phyloP scores from a whole-genome alignment of 208 protist species.

The Wallacemonas sp. region DNA sequence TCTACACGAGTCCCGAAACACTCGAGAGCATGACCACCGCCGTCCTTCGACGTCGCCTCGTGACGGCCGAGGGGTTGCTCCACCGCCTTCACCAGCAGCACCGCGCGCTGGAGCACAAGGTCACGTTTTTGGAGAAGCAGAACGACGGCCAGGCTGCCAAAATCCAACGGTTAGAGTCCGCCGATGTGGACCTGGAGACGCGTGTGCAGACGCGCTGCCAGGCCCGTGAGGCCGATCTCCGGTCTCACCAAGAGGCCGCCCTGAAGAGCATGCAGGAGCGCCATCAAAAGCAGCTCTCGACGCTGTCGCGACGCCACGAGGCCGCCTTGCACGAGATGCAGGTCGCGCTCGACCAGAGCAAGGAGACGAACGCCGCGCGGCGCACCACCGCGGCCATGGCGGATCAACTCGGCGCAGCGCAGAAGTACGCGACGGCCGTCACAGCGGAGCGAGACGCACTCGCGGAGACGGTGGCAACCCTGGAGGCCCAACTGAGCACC shows the following conservation, averaged over 20 bases:
- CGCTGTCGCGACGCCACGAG: neutral
- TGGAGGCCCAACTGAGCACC: too few relatives aligned
- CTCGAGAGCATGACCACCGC: neutral
- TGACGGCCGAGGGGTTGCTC: conserved; percentile 1
- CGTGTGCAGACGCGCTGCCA: neutral
- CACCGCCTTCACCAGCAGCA: conserved; percentile 4
- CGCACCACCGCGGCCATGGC: neutral
- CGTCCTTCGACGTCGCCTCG: neutral
- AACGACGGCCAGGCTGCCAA: neutral
- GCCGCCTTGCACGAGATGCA: neutral
- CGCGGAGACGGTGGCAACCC: too few relatives aligned
- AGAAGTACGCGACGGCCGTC: neutral
- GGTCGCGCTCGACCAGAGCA: neutral
- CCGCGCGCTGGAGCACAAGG: neutral
- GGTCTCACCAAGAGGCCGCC: neutral
- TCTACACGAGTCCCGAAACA: neutral
- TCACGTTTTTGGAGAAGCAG: neutral
- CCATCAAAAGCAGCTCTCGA: neutral
- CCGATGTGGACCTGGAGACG: conserved; percentile 1
- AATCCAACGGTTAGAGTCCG: neutral
- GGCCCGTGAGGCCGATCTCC: conserved; percentile 1
- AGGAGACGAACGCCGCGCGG: neutral
- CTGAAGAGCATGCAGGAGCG: neutral
- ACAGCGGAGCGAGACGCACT: too few relatives aligned
- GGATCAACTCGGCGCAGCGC: neutral